A percentile compares a stretch with the other conserved stretches of the same genome.
These are phyloP conservation scores for Bretziella fagacearum DNA, from an alignment of 2,329 filamentous ascomycete genomes.

Conservation along the genomic window DNA sequence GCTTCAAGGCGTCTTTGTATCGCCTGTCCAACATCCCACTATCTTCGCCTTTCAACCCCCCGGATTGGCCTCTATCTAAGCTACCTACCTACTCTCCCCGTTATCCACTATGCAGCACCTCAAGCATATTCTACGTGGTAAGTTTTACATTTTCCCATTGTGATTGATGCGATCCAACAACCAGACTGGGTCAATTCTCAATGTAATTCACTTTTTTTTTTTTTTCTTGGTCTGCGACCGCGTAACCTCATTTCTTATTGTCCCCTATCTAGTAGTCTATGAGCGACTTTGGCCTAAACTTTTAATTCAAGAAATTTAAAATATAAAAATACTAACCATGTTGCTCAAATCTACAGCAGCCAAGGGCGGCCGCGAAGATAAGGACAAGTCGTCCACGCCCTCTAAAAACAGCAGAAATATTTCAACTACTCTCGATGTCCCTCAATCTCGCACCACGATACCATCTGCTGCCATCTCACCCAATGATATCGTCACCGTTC, in stretches of 20 bases:
- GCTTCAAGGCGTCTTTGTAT: too few relatives aligned
- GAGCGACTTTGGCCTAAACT: too few relatives aligned
- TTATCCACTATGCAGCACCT: slow-evolving; percentile 12
- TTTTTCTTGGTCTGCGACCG: not conserved
- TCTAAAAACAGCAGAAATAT: not conserved
- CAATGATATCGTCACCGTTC: slow-evolving; percentile 6
- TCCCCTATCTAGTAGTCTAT: too few relatives aligned
- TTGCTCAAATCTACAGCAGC: slow-evolving; percentile 1
- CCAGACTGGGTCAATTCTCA: too few relatives aligned
- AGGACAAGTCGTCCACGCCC: slow-evolving; percentile 3
- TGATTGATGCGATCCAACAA: too few relatives aligned
- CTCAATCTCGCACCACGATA: not conserved
- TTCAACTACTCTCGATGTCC: not conserved
- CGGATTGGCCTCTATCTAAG: too few relatives aligned
- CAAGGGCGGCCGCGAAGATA: slow-evolving; percentile 12
- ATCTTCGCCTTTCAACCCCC: too few relatives aligned
- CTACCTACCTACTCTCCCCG: too few relatives aligned
- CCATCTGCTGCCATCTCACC: not conserved
- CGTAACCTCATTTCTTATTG: not conserved
- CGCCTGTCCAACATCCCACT: too few relatives aligned
- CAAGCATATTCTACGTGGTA: slow-evolving; percentile 15
- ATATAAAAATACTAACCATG: slow-evolving; percentile 4
- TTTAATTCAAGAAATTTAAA: too few relatives aligned
- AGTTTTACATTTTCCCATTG: too few relatives aligned
- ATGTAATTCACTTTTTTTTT: too few relatives aligned